Percentiles rank a stretch among this genome's conserved stretches.
Conservation (phyloP, 257 asterid species). For the Solanum chmielewskii region DNA sequence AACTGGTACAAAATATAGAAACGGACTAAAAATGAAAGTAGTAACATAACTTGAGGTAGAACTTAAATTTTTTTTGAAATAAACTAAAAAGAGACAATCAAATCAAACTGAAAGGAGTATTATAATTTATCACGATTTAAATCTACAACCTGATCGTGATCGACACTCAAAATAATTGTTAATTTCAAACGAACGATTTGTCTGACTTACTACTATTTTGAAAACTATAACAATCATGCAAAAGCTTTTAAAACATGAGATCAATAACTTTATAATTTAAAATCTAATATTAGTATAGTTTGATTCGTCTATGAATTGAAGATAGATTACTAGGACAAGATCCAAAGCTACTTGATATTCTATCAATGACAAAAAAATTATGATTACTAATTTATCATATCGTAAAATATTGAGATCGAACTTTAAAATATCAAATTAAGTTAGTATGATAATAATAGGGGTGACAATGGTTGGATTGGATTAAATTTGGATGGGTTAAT, state of each 20-base stretch:
- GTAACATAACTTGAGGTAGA: neutral
- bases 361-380: neutral
- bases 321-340: neutral
- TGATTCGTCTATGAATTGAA: neutral
- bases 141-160: neutral
- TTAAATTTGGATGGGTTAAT: too few relatives aligned
- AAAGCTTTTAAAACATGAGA: neutral
- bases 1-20: neutral
- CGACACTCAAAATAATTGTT: neutral
- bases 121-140: neutral
- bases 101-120: neutral
- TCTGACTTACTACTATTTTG: neutral
- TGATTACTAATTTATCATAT: too few relatives aligned
- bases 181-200: neutral
- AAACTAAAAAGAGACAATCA: neutral
- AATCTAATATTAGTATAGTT: too few relatives aligned
- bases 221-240: neutral
- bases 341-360: neutral
- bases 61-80: too few relatives aligned
- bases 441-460: too few relatives aligned
- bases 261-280: neutral
- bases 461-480: too few relatives aligned
- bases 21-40: neutral
- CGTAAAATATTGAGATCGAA: too few relatives aligned
- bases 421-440: neutral